Evolutionary conservation across 306 rosid species (phyloP).

Genomic region (Rosa rugosa): DNA sequence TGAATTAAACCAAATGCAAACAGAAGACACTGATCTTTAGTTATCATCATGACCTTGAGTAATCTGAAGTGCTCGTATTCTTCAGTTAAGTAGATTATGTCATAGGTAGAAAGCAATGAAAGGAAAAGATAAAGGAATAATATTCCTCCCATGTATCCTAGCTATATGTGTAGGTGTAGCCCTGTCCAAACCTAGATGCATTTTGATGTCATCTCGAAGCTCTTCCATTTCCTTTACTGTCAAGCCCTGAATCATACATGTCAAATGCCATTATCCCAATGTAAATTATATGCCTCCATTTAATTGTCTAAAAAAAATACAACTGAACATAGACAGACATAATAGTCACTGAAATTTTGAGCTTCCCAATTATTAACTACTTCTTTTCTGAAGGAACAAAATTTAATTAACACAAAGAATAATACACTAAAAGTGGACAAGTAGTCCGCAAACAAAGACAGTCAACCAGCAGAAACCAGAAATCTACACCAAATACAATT

Average conservation of each 20-base stretch:
- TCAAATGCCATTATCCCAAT: constrained; percentile 29
- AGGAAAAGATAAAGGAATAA: constrained; percentile 10
- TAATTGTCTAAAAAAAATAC: background rate
- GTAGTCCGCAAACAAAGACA: too few relatives aligned
- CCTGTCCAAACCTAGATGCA: constrained; percentile 98
- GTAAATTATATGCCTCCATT: background rate
- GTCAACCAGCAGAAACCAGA: too few relatives aligned
- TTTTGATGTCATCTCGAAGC: constrained; percentile 94
- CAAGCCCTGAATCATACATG: constrained; percentile 67
- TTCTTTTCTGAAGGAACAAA: background rate
- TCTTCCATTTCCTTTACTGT: constrained; percentile 91
- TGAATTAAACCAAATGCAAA: constrained; percentile 4
- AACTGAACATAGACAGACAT: too few relatives aligned
- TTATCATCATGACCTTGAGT: background rate
- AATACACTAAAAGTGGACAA: too few relatives aligned
- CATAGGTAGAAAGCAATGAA: constrained; percentile 7
- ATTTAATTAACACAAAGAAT: background rate
- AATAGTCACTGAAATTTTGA: background rate
- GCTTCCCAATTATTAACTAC: too few relatives aligned
- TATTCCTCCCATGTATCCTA: constrained; percentile 99
- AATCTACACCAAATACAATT: too few relatives aligned
- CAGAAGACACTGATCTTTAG: background rate
- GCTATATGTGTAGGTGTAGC: constrained; percentile 83
- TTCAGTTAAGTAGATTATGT: too few relatives aligned
- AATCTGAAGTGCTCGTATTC: too few relatives aligned